Base-by-base conservation (phyloP, 2,329 filamentous ascomycete genomes). In the Colletotrichum tofieldiae region DNA sequence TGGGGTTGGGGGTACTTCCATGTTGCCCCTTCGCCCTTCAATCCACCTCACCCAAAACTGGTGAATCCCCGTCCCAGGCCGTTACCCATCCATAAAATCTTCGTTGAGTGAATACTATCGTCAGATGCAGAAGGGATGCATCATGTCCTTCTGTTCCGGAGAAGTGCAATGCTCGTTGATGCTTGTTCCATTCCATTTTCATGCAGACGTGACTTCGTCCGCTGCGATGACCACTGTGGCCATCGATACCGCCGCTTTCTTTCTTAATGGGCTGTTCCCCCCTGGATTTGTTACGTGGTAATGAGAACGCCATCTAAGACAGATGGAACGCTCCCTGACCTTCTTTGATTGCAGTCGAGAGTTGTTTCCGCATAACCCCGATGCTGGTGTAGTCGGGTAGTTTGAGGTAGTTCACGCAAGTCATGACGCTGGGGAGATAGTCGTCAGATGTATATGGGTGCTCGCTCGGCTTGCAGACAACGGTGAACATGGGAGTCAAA, bases 361-460 rank as follows among this genome's bases (percentile, higher is more conserved):
- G 87, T 81, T 94, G 94, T 80, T 93, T 89, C 78, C 89, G 92
- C 83, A 99, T 91, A 63, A 93, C 88, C 1, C 94, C 90, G 74
- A 97, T 85, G 76, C 86, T 91, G 76, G 92, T 96, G 83, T 99
- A 99, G 82, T 99, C 94, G 26, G 96, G 96, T 79, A 99, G 89
- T 84, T 99, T 99, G 78, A 99, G 90, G 81, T 99, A 99, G 83
- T 99, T 99, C 83, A 98, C 96, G 81, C 97, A 99, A 14, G 97
- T 99, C 97, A 99, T 99, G 81, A 99, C 97, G 81, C 95, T 98
- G 16, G 97, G 96, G n/a, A 99, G 89, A 79, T 98, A 99, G 84
- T 99, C 96, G 79, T 99, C 96, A 5, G 96, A 96, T 4, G 92
- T 93, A 81, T 95, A 96, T 1, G 96, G 96, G 20, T 94, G 91